phyloP scores from a whole-genome alignment of 495 filamentous ascomycete genomes.

The Aspergillus haitiensis region DNA sequence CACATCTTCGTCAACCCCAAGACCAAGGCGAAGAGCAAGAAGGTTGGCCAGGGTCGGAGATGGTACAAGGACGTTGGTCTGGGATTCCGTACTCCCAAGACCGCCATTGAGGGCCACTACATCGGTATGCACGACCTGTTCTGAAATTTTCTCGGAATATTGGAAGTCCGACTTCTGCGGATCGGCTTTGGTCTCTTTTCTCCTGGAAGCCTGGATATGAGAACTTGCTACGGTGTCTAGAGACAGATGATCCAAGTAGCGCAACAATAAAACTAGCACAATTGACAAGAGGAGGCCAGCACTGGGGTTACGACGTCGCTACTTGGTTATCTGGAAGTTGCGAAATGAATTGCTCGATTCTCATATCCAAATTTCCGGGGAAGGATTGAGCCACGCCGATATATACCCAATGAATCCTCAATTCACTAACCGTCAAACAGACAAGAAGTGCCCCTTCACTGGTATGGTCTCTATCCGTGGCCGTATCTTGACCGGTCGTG shows the following conservation, averaged over 20 bases:
- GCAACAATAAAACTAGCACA: no score
- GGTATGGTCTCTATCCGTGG: slow-evolving; percentile 97
- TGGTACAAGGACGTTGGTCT: slow-evolving; percentile 99
- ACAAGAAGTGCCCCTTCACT: slow-evolving; percentile 99
- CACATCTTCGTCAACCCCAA: slow-evolving; percentile 98
- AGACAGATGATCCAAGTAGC: no score
- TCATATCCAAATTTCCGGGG: slow-evolving; percentile 18
- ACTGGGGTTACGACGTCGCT: background rate
- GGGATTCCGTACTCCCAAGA: slow-evolving; percentile 96
- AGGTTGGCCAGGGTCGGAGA: slow-evolving; percentile 85
- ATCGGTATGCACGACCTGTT: slow-evolving; percentile 76
- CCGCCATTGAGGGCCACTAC: slow-evolving; percentile 95
- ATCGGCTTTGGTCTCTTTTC: slow-evolving; percentile 14
- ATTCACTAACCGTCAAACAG: slow-evolving; percentile 53
- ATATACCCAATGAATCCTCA: background rate
- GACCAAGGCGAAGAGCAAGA: slow-evolving; percentile 80
- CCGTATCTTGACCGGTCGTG: slow-evolving; percentile 98
- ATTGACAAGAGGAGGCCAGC: no score
- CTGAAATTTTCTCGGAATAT: slow-evolving; percentile 27
- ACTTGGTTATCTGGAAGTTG: background rate
- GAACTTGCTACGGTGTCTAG: slow-evolving; percentile 1
- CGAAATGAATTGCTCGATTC: slow-evolving; percentile 7
- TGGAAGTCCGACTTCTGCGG: slow-evolving; percentile 24
- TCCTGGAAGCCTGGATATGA: slow-evolving; percentile 33
- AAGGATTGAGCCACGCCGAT: background rate